Percentiles rank a stretch among this genome's conserved stretches.
These are phyloP conservation scores for Triticum aestivum DNA, from an alignment of 176 grass and related monocot genomes.

Conservation along the genomic window IWGSC_CS_RefSeq_v2.1 NC_057798.1:718792555-718793054, in stretches of 20 bases:
- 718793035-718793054: background rate
- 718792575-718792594: background rate
- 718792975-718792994: slow-evolving; percentile 86
- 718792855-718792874: background rate
- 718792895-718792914: slow-evolving; percentile 43
- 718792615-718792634: background rate
- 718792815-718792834: background rate
- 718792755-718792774: background rate
- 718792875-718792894: background rate
- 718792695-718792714: too few relatives aligned
- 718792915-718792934: slow-evolving; percentile 84
- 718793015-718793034: background rate
- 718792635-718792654: too few relatives aligned
- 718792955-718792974: slow-evolving; percentile 73
- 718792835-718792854: background rate
- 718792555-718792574: background rate
- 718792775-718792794: background rate
- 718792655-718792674: background rate
- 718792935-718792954: slow-evolving; percentile 96
- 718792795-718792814: background rate
- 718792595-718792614: background rate
- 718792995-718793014: slow-evolving; percentile 76
- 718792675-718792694: background rate
- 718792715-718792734: background rate
- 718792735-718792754: background rate